Conservation (phyloP, 768 basidiomycete species). For the Xerocomellus chrysenteron region DNA sequence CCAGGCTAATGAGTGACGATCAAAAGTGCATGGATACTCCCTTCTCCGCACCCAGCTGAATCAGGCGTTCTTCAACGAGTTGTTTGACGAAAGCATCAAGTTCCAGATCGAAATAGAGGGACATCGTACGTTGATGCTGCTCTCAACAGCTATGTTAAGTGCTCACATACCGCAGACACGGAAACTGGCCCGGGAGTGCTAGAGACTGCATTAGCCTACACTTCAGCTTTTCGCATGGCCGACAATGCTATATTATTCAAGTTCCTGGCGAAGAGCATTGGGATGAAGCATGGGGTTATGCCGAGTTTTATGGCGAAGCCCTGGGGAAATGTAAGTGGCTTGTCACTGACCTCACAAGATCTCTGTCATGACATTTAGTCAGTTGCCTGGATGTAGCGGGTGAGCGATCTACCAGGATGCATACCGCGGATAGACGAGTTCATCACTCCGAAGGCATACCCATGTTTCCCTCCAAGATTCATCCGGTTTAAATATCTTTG, state of each 20-base stretch:
- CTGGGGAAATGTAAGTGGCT: slow-evolving; percentile 75
- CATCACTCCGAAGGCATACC: slow-evolving; percentile 59
- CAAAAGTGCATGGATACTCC: slow-evolving; percentile 93
- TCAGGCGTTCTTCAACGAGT: slow-evolving; percentile 81
- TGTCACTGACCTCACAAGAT: background rate
- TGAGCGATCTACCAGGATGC: slow-evolving; percentile 31
- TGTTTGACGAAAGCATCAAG: slow-evolving; percentile 71
- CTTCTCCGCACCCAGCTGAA: slow-evolving; percentile 89
- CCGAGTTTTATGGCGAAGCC: slow-evolving; percentile 99
- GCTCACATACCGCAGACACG: slow-evolving; percentile 55
- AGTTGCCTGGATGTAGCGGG: slow-evolving; percentile 98
- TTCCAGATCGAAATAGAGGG: slow-evolving; percentile 86
- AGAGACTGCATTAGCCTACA: slow-evolving; percentile 87
- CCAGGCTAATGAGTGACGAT: background rate
- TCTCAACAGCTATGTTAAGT: background rate
- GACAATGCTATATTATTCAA: slow-evolving; percentile 95
- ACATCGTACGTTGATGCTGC: slow-evolving; percentile 56
- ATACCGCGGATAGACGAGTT: slow-evolving; percentile 11
- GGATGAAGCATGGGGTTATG: slow-evolving; percentile 82
- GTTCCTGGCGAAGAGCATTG: slow-evolving; percentile 86
- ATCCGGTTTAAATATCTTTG: slow-evolving; percentile 77
- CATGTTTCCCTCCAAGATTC: slow-evolving; percentile 82
- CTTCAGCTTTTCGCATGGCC: slow-evolving; percentile 74
- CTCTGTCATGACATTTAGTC: slow-evolving; percentile 1
- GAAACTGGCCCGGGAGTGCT: slow-evolving; percentile 90